Evolutionary conservation across 2,329 filamentous ascomycete genomes (phyloP).

Genomic region (Conoideocrella luteorostrata): DNA sequence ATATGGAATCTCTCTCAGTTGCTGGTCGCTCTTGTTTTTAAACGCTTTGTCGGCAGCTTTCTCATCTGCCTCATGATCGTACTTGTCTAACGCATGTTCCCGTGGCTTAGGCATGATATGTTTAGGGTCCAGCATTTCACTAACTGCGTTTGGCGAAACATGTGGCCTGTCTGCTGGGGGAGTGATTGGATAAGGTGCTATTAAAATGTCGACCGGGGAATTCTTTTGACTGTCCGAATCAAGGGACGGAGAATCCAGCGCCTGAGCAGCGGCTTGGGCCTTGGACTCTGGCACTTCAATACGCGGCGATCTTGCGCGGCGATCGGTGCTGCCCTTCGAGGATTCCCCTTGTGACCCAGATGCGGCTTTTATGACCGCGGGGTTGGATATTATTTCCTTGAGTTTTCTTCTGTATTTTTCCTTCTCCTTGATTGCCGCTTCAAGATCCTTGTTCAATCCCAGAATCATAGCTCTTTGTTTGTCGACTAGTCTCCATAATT

Average conservation of each 20-base stretch:
- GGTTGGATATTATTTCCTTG: slow-evolving; percentile 60
- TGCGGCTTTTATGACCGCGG: slow-evolving; percentile 25
- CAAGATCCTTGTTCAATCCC: slow-evolving; percentile 89
- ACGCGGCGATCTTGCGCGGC: slow-evolving; percentile 13
- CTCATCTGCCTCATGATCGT: slow-evolving; percentile 49
- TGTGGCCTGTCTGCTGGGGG: slow-evolving; percentile 49
- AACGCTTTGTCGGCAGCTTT: slow-evolving; percentile 37
- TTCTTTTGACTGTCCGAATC: slow-evolving; percentile 45
- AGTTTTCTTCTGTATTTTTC: slow-evolving; percentile 87
- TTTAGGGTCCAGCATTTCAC: slow-evolving; percentile 47
- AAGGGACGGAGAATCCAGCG: slow-evolving; percentile 6
- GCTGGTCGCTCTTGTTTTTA: slow-evolving; percentile 37
- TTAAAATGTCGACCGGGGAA: slow-evolving; percentile 52
- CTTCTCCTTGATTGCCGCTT: slow-evolving; percentile 86
- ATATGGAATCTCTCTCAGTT: slow-evolving; percentile 42
- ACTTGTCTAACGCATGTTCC: slow-evolving; percentile 52
- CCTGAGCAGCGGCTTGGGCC: background rate
- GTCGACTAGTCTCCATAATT: slow-evolving; percentile 92
- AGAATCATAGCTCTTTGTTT: slow-evolving; percentile 93
- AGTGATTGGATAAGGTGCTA: slow-evolving; percentile 60
- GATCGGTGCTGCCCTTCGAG: slow-evolving; percentile 6
- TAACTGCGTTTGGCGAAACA: slow-evolving; percentile 36
- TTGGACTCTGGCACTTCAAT: slow-evolving; percentile 18
- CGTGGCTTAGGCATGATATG: slow-evolving; percentile 55
- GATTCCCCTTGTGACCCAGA: slow-evolving; percentile 13